Evolutionary conservation across 2,329 filamentous ascomycete species (phyloP).

Genomic region (Teratosphaeria zuluensis): DNA sequence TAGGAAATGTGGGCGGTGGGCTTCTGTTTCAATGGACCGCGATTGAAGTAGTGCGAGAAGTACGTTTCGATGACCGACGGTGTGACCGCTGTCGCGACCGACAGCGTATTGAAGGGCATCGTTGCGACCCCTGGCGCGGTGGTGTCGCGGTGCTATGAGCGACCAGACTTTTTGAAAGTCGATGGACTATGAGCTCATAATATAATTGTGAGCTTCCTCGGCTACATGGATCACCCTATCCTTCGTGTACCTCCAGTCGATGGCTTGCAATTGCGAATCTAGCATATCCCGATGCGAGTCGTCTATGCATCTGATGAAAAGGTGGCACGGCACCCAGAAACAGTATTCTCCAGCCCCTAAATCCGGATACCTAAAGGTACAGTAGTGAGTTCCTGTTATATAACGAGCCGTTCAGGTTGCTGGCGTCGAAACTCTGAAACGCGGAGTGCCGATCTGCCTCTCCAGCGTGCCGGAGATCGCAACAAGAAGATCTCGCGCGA

Average conservation of each 20-base stretch:
- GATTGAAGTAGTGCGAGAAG: slow-evolving; percentile 81
- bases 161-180: background rate
- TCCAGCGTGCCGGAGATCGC: background rate
- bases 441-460: background rate
- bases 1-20: slow-evolving; percentile 89
- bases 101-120: slow-evolving; percentile 67
- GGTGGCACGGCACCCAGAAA: background rate
- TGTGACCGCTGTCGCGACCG: slow-evolving; percentile 73
- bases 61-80: slow-evolving; percentile 82
- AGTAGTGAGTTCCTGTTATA: background rate
- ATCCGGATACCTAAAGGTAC: background rate
- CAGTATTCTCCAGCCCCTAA: background rate
- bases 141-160: background rate
- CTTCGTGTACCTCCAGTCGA: background rate
- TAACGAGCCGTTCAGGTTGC: background rate
- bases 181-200: background rate
- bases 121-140: background rate
- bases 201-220: background rate
- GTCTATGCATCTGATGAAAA: background rate
- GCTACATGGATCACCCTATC: background rate
- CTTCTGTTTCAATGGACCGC: slow-evolving; percentile 62
- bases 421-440: background rate
- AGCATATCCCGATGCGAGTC: background rate
- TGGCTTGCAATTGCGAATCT: no score
- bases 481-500: background rate